Evolutionary conservation across 1,284 basidiomycete species (phyloP).

Genomic region (Butyriboletus appendiculatus): DNA sequence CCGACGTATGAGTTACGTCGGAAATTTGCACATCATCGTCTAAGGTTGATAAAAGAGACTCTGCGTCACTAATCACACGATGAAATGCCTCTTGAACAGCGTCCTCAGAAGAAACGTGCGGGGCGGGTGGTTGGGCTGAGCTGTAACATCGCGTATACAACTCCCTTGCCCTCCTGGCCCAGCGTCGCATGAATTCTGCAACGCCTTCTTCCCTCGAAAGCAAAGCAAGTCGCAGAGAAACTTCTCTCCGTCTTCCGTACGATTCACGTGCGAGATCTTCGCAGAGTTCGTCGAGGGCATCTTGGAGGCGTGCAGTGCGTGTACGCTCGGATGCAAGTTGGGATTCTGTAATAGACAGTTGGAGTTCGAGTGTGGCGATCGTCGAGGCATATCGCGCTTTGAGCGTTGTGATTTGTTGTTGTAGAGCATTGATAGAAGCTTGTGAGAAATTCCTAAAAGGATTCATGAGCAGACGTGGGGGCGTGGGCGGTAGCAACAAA

Average conservation of each 20-base stretch:
- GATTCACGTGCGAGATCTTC: conserved; percentile 74
- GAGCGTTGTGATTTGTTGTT: conserved; percentile 61
- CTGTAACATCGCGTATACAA: conserved; percentile 20
- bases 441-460: conserved; percentile 80
- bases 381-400: conserved; percentile 67
- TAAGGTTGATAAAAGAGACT: conserved; percentile 46
- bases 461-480: background rate
- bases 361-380: conserved; percentile 52
- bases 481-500: conserved; percentile 35
- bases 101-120: conserved; percentile 7
- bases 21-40: conserved; percentile 39
- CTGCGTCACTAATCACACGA: conserved; percentile 49
- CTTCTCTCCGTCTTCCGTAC: conserved; percentile 75
- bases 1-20: conserved; percentile 23
- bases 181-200: conserved; percentile 54
- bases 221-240: conserved; percentile 66
- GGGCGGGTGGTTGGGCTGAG: background rate
- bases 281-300: conserved; percentile 70
- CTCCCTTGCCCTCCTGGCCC: conserved; percentile 55
- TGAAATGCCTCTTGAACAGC: conserved; percentile 36
- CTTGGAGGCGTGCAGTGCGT: conserved; percentile 52
- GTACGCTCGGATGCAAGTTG: conserved; percentile 45
- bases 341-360: conserved; percentile 46
- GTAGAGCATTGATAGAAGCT: conserved; percentile 69
- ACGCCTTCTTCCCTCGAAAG: conserved; percentile 68